Evolutionary conservation across 768 basidiomycete species (phyloP), one percentile per base, ranked within the genome.

Genomic region (Russula sp.): DNA sequence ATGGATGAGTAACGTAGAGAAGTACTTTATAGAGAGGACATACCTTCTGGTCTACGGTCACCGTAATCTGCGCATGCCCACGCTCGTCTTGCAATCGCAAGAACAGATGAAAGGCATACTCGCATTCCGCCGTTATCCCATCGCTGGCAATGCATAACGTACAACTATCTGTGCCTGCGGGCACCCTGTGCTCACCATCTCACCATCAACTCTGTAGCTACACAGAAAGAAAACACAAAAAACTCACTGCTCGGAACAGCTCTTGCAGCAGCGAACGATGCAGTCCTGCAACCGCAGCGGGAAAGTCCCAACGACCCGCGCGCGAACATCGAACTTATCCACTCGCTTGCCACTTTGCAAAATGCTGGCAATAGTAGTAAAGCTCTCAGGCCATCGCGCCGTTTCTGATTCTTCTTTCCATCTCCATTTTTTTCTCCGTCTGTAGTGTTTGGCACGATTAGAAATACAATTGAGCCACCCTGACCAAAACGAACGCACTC

Each of bases 61-160:
- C 66, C n/a, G 49, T 56, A 13, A 67, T 43, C 54, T 61, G 59
- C 7, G 53, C 57, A 2, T 43, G 22, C 8, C 41, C 48, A 10
- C 47, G 42, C 13, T 67, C 66, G 13, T 67, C 66, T 54, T 67
- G 54, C 11, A 67, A 47, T 18, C 56, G 60, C 2, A 67, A 22
- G 36, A 67, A 63, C 32, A 67, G 45, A 34, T 59, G 56, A 49
- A 53, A 66, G 7, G 39, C 7, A 32, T 48, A 50, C 43, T 65
- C 64, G 38, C 45, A 53, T 22, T 38, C 55, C 5, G 46, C 43
- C 7, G 34, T 18, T 2, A 42, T 36, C 11, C 55, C 55, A 32
- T 56, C 42, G n/a, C 36, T 8, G 16, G n/a, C 43, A 10, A n/a
- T 56, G 38, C 66, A 66, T 11, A 9, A 2, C 32, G 16, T 34